Evolutionary conservation across 1,284 basidiomycete species (phyloP), one percentile per base, ranked within the genome.

Genomic region (Microbotryum scabiosae): DNA sequence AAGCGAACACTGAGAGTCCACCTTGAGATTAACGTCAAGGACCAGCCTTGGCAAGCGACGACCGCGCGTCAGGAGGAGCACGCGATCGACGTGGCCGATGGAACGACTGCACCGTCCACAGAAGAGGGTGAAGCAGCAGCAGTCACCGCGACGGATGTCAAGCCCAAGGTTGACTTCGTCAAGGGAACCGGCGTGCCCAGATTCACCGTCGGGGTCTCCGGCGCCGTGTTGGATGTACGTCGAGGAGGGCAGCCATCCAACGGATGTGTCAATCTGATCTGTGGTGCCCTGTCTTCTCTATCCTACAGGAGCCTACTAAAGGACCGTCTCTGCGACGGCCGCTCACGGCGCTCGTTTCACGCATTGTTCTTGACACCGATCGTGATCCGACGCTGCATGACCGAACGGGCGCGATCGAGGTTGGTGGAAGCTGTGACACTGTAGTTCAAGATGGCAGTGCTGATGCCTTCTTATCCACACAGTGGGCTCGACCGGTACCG

Each of bases 1-100:
- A 86, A 87, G 57, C 83, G 93, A 32, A 93, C 86, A 1, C 72
- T 97, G 56, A 83, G 94, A 30, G 80, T 97, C 69, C 97, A 93
- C 75, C 73, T 97, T 43, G 88, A 87, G 62, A 90, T 96, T 74
- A 89, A 89, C 0, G 85, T 87, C 0, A 88, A 88, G 32, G 85
- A 88, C 53, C 93, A 97, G 60, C 72, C 74, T 1, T 67, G 60
- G 60, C 65, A 65, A 16, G 64, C n/a, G 62, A 50, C 26, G 54
- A 43, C 44, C 60, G 30, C 30, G 30, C 60, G 12, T 54, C 56
- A 48, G 63, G 58, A 62, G 26, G 28, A 45, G 36, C 53, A 55
- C 45, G 36, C 36, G 14, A 41, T 41, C 36, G 36, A 41, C 16
- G 12, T 41, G 36, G 36, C 36, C 12, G 36, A 41, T 41, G 36